A percentile compares a stretch with the other conserved stretches of the same genome.
These are phyloP conservation scores for Byssoonygena ceratinophila DNA, from an alignment of 2,329 filamentous ascomycete genomes.

Conservation along the genomic window DNA sequence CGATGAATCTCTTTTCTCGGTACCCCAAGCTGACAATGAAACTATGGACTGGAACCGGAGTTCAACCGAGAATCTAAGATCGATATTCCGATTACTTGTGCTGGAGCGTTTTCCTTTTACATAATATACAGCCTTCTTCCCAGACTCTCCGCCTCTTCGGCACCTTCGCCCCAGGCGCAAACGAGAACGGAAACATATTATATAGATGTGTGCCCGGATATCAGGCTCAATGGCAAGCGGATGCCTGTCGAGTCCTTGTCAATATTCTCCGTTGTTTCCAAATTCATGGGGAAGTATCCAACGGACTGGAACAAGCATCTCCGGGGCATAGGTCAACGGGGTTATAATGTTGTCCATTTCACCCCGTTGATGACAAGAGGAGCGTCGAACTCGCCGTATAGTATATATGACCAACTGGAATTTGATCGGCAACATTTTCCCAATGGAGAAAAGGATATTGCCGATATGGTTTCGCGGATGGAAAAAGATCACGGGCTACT, in stretches of 20 bases:
- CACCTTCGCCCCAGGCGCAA: slow-evolving; percentile 28
- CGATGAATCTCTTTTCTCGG: too few species aligned
- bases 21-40: slow-evolving; percentile 6
- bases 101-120: slow-evolving; percentile 90
- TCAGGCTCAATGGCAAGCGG: slow-evolving; percentile 61
- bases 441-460: slow-evolving; percentile 70
- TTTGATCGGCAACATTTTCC: slow-evolving; percentile 80
- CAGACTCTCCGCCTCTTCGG: slow-evolving; percentile 50
- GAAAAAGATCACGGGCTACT: slow-evolving; percentile 75
- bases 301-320: slow-evolving; percentile 84
- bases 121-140: slow-evolving; percentile 84
- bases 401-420: slow-evolving; percentile 78
- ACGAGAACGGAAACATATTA: slow-evolving; percentile 69
- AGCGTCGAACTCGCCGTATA: slow-evolving; percentile 91
- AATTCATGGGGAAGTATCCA: slow-evolving; percentile 93
- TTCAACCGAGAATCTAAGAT: slow-evolving; percentile 90
- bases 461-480: slow-evolving; percentile 65
- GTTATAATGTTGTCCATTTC: slow-evolving; percentile 99
- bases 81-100: slow-evolving; percentile 68
- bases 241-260: slow-evolving; percentile 80
- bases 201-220: slow-evolving; percentile 78
- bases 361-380: slow-evolving; percentile 85
- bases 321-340: slow-evolving; percentile 73
- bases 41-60: slow-evolving; percentile 65
- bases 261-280: slow-evolving; percentile 88